phyloP scores from a whole-genome alignment of 345 rosid species.

The Ailanthus altissimus region DNA sequence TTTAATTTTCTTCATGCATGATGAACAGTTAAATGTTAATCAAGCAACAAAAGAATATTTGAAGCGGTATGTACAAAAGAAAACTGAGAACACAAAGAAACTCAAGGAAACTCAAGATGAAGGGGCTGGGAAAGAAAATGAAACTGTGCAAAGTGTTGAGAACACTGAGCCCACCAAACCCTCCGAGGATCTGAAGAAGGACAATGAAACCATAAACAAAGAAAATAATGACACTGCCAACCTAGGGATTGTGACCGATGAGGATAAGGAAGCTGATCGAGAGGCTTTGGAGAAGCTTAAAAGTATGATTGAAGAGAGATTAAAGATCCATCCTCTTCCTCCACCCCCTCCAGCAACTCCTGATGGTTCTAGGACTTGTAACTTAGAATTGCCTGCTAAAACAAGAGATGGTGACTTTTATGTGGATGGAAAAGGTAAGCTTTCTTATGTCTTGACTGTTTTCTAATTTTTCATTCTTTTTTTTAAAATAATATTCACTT shows the following conservation, averaged over 20 bases:
- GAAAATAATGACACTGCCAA: constrained; percentile 58
- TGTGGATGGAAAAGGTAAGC: constrained; percentile 62
- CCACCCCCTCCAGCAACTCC: constrained; percentile 65
- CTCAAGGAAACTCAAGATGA: constrained; percentile 51
- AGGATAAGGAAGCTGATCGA: constrained; percentile 77
- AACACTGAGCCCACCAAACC: constrained; percentile 44
- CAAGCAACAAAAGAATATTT: constrained; percentile 90
- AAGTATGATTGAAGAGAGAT: constrained; percentile 76
- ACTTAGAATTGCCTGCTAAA: constrained; percentile 54
- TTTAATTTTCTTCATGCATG: constrained; percentile 20
- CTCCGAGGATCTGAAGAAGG: constrained; percentile 49
- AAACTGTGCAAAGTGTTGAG: constrained; percentile 35
- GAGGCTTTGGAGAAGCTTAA: constrained; percentile 70
- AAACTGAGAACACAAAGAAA: constrained; percentile 68
- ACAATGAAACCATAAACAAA: constrained; percentile 49
- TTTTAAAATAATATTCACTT: too few relatives aligned
- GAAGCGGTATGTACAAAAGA: constrained; percentile 75
- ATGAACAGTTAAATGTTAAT: constrained; percentile 72
- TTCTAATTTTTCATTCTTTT: too few relatives aligned
- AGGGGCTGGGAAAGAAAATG: constrained; percentile 51
- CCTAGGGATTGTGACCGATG: constrained; percentile 79
- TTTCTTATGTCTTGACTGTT: not conserved
- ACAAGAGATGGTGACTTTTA: constrained; percentile 69
- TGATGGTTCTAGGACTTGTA: constrained; percentile 51
- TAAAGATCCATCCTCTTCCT: constrained; percentile 80